Conservation (phyloP, 306 rosid species). For the Fagus sylvatica region DNA sequence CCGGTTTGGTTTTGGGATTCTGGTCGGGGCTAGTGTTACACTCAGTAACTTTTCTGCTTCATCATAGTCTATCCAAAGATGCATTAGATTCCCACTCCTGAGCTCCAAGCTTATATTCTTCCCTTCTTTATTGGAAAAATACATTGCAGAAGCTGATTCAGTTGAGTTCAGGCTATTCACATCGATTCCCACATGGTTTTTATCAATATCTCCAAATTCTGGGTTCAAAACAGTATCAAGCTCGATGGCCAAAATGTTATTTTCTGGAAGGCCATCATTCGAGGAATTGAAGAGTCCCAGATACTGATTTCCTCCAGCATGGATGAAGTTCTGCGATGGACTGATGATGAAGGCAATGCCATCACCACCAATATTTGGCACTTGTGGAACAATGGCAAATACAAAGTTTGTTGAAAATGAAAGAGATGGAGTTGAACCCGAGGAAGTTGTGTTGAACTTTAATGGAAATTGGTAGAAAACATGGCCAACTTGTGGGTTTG, state of each 20-base stretch:
- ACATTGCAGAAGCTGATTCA: conserved; percentile 1
- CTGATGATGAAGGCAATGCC: conserved; percentile 24
- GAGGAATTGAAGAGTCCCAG: conserved; percentile 26
- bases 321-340: conserved; percentile 19
- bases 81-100: conserved; percentile 24
- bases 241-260: conserved; percentile 37
- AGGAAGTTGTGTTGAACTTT: too few species aligned
- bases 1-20: conserved; percentile 10
- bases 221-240: conserved; percentile 20
- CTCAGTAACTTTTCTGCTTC: neutral
- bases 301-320: conserved; percentile 14
- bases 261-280: conserved; percentile 2
- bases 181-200: conserved; percentile 38
- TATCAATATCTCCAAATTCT: conserved; percentile 5
- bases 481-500: neutral
- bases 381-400: too few species aligned
- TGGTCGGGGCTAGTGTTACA: conserved; percentile 25
- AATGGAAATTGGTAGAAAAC: too few species aligned
- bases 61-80: neutral
- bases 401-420: too few species aligned
- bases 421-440: too few species aligned
- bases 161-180: conserved; percentile 23
- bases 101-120: conserved; percentile 8
- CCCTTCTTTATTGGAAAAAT: neutral
- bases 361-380: too few species aligned